Conservation (phyloP, 768 basidiomycete genomes). For the Amanita rimosa region DNA sequence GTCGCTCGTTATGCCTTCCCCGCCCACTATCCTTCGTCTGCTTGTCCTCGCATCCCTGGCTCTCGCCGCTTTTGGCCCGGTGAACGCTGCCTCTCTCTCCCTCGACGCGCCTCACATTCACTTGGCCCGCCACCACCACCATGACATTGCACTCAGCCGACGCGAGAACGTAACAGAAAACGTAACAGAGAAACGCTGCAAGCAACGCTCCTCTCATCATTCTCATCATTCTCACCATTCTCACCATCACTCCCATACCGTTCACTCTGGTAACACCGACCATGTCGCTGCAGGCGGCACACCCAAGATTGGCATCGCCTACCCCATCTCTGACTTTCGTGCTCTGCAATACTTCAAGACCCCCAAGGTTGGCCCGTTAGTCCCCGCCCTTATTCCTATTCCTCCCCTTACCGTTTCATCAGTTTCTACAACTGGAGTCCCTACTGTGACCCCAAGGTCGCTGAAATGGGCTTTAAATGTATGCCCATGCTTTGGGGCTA, state of each 20-base stretch:
- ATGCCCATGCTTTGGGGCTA: conserved; percentile 66
- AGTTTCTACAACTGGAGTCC: conserved; percentile 65
- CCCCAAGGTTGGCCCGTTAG: conserved; percentile 30
- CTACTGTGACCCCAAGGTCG: conserved; percentile 26
- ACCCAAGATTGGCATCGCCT: conserved; percentile 54
- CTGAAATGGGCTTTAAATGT: conserved; percentile 37
- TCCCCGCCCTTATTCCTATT: neutral
- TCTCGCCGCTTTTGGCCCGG: conserved; percentile 35
- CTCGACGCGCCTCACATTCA: conserved; percentile 23
- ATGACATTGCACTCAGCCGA: conserved; percentile 39
- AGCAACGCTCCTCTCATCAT: conserved; percentile 34
- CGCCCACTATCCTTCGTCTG: conserved; percentile 45
- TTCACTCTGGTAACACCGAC: neutral
- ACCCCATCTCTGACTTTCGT: conserved; percentile 45
- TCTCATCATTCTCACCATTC: too few species aligned
- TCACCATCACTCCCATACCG: conserved; percentile 6
- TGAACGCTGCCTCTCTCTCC: conserved; percentile 43
- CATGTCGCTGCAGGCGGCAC: conserved; percentile 8
- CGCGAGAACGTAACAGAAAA: conserved; percentile 22
- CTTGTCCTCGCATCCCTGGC: conserved; percentile 49
- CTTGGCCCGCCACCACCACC: conserved; percentile 34
- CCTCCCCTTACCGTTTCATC: neutral
- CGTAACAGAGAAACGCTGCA: conserved; percentile 42
- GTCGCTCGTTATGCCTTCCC: conserved; percentile 29
- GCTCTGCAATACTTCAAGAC: conserved; percentile 42